These are phyloP conservation scores for Metarhizium robertsii DNA, from an alignment of 2,329 filamentous ascomycete species.

Conservation along the genomic window DNA sequence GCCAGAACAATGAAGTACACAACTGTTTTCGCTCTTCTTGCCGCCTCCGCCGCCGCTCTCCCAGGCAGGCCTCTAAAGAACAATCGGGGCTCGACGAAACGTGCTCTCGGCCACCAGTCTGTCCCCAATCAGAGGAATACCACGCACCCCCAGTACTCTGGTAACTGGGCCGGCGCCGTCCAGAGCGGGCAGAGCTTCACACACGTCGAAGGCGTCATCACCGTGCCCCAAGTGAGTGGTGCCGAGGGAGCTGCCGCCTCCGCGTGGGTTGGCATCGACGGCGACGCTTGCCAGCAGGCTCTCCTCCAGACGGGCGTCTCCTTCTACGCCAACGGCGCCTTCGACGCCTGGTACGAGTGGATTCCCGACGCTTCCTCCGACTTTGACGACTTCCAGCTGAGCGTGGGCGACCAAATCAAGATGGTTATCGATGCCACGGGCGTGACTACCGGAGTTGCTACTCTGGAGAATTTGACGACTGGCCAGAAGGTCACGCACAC, in stretches of 20 bases:
- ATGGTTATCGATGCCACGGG: conserved; percentile 20
- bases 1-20: conserved; percentile 9
- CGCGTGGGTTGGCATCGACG: conserved; percentile 39
- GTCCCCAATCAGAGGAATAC: conserved; percentile 7
- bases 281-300: conserved; percentile 29
- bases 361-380: conserved; percentile 31
- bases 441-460: conserved; percentile 16
- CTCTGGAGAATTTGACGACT: conserved; percentile 37
- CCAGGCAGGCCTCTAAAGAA: neutral
- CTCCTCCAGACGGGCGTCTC: conserved; percentile 34
- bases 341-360: conserved; percentile 38
- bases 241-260: conserved; percentile 12
- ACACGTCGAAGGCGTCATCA: conserved; percentile 19
- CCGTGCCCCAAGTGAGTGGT: conserved; percentile 16
- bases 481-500: conserved; percentile 42
- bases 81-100: neutral
- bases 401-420: conserved; percentile 20
- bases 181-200: conserved; percentile 16
- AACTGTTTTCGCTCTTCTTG: conserved; percentile 8
- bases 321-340: conserved; percentile 25
- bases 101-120: conserved; percentile 7
- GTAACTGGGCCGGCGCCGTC: conserved; percentile 13
- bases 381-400: conserved; percentile 24
- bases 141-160: conserved; percentile 10
- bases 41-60: conserved; percentile 9